These are phyloP conservation scores for Pichia scutulata DNA, from an alignment of 805 yeast genomes.

Conservation along the genomic window DNA sequence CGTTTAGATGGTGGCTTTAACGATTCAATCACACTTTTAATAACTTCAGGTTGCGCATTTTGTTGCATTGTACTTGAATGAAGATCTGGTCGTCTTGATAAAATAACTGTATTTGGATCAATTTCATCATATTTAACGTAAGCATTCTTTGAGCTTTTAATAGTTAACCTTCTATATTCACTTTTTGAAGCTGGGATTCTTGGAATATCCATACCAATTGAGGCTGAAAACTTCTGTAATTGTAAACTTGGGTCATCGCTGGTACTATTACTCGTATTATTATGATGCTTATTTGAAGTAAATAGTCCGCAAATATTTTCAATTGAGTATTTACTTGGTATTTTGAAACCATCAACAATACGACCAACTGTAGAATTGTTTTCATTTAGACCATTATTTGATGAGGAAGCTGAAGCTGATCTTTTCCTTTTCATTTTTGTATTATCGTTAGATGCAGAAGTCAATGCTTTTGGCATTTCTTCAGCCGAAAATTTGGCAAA, in stretches of 20 bases:
- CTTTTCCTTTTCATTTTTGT: conserved; percentile 19
- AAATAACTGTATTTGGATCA: conserved; percentile 24
- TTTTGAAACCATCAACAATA: conserved; percentile 16
- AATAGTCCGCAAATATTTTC: conserved; percentile 28
- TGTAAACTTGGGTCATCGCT: background rate
- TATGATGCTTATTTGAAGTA: conserved; percentile 14
- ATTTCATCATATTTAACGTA: conserved; percentile 24
- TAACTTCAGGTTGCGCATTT: background rate
- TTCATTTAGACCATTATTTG: conserved; percentile 8
- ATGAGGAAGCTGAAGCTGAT: conserved; percentile 14
- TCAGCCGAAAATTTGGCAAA: conserved; percentile 10
- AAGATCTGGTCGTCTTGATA: conserved; percentile 8
- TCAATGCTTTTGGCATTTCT: conserved; percentile 27
- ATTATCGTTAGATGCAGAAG: conserved; percentile 12
- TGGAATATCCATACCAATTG: background rate
- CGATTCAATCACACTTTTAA: background rate
- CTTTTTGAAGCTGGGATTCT: conserved; percentile 14
- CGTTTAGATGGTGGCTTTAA: conserved; percentile 6
- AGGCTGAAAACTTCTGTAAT: background rate
- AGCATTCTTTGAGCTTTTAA: conserved; percentile 21
- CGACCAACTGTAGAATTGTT: conserved; percentile 8
- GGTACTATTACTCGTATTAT: background rate
- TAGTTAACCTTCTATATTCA: conserved; percentile 22
- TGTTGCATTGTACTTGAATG: too few species aligned
- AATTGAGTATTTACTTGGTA: conserved; percentile 16